phyloP scores from a whole-genome alignment of 371 early-diverging fungal genomes.

The Lichtheimia corymbifera region DNA sequence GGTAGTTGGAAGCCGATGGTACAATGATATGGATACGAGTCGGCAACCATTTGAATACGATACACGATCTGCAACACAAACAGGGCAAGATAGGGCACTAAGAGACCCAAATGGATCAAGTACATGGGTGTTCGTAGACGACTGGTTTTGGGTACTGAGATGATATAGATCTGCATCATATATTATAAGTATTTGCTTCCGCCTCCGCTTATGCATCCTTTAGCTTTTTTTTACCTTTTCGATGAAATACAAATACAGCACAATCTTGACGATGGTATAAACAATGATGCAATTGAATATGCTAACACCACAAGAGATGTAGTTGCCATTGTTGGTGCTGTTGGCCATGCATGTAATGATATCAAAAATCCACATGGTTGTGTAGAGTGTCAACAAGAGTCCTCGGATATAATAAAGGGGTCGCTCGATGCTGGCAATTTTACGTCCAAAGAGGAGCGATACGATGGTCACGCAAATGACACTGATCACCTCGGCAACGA shows the following conservation, averaged over 20 bases:
- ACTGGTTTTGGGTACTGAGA: slow-evolving; percentile 40
- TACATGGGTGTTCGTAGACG: slow-evolving; percentile 46
- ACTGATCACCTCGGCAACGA: slow-evolving; percentile 29
- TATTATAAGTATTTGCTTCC: not conserved
- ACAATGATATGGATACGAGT: slow-evolving; percentile 41
- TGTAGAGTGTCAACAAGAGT: slow-evolving; percentile 35
- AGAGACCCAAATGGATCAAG: slow-evolving; percentile 39
- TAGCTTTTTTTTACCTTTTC: slow-evolving; percentile 34
- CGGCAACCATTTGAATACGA: slow-evolving; percentile 24
- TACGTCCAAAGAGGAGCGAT: slow-evolving; percentile 48
- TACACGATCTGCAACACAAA: slow-evolving; percentile 40
- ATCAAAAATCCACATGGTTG: slow-evolving; percentile 36
- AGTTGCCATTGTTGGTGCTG: slow-evolving; percentile 47
- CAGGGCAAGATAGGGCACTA: slow-evolving; percentile 44
- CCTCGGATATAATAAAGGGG: slow-evolving; percentile 41
- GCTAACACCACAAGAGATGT: slow-evolving; percentile 34
- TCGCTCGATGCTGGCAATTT: slow-evolving; percentile 34
- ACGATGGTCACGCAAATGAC: slow-evolving; percentile 39
- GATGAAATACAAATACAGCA: slow-evolving; percentile 48
- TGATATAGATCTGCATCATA: slow-evolving; percentile 35
- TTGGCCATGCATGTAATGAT: slow-evolving; percentile 28
- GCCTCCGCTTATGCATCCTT: not conserved
- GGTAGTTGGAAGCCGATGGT: slow-evolving; percentile 43
- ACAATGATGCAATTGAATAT: slow-evolving; percentile 37
- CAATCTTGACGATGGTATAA: slow-evolving; percentile 36